A percentile compares a stretch with the other conserved stretches of the same genome.
phyloP scores from a whole-genome alignment of 495 filamentous ascomycete genomes.

The Bacidia rubella region DNA sequence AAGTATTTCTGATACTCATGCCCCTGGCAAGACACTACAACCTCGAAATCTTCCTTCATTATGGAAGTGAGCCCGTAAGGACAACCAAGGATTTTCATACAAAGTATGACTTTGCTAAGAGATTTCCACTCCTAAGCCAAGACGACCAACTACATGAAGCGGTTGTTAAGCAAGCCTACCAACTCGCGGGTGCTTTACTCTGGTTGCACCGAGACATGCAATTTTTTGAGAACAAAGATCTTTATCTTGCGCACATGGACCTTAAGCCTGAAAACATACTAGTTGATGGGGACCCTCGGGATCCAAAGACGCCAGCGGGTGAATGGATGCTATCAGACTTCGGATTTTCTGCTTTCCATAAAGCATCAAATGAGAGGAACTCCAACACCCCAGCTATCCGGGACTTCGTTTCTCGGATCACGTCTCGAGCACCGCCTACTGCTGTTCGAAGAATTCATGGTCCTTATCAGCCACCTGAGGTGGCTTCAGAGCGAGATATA shows the following conservation, averaged over 20 bases:
- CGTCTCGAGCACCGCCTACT: background rate
- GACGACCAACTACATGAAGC: background rate
- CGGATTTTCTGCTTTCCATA: slow-evolving; percentile 1
- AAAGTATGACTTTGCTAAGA: slow-evolving; percentile 6
- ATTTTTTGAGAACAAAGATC: background rate
- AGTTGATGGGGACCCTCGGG: slow-evolving; percentile 12
- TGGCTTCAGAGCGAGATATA: background rate
- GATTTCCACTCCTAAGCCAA: background rate
- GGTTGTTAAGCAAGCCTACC: slow-evolving; percentile 12
- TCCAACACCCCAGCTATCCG: slow-evolving; percentile 4
- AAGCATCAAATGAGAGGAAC: background rate
- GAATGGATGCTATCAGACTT: slow-evolving; percentile 26
- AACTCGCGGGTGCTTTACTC: slow-evolving; percentile 16
- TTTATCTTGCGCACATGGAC: slow-evolving; percentile 25
- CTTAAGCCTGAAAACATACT: slow-evolving; percentile 34
- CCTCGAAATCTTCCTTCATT: slow-evolving; percentile 7
- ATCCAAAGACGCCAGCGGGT: slow-evolving; percentile 5
- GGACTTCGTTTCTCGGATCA: background rate
- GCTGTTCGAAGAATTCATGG: too few relatives aligned
- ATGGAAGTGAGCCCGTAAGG: background rate
- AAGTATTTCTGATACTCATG: slow-evolving; percentile 7
- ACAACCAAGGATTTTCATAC: background rate
- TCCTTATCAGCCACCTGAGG: background rate
- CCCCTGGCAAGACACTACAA: slow-evolving; percentile 5
- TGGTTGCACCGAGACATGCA: slow-evolving; percentile 19